Evolutionary conservation across 495 filamentous ascomycete genomes (phyloP).

Genomic region (Penicillium odoratum): DNA sequence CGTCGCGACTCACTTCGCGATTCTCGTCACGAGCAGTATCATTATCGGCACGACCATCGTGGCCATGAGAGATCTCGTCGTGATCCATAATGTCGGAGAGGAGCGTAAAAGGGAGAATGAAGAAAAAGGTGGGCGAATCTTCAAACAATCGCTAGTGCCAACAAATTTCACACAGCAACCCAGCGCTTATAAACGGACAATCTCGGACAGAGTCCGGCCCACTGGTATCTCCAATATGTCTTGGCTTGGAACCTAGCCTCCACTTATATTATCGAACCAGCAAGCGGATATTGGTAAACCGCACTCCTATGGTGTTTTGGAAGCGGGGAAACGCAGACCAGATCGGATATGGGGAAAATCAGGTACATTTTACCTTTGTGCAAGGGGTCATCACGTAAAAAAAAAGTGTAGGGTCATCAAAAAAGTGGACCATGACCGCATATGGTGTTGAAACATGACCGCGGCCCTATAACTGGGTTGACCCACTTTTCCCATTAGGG

Average conservation of each 20-base stretch:
- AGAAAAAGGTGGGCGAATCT: conserved; percentile 1
- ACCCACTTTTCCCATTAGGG: conserved; percentile 9
- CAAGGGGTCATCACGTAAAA: conserved; percentile 12
- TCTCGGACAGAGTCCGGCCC: conserved; percentile 8
- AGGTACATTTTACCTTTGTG: conserved; percentile 2
- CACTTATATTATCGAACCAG: not conserved
- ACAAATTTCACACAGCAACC: conserved; percentile 5
- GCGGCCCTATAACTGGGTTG: conserved; percentile 4
- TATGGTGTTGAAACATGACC: conserved; percentile 6
- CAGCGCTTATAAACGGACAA: conserved; percentile 11
- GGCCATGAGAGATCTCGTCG: conserved; percentile 14
- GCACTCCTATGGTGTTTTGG: not conserved
- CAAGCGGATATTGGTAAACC: not conserved
- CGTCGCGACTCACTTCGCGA: not conserved
- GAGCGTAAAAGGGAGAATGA: not conserved
- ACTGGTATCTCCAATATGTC: conserved; percentile 1
- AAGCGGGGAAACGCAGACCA: conserved; percentile 3
- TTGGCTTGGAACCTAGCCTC: conserved; percentile 5
- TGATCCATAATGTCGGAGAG: conserved; percentile 6
- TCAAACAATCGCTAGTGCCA: not conserved
- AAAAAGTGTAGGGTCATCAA: conserved; percentile 7
- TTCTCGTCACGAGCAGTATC: not conserved
- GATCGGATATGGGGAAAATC: not conserved
- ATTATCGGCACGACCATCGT: conserved; percentile 1
- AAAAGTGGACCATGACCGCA: conserved; percentile 17